Evolutionary conservation across 345 rosid genomes (phyloP).

Genomic region (Eucalyptus curtisii): DNA sequence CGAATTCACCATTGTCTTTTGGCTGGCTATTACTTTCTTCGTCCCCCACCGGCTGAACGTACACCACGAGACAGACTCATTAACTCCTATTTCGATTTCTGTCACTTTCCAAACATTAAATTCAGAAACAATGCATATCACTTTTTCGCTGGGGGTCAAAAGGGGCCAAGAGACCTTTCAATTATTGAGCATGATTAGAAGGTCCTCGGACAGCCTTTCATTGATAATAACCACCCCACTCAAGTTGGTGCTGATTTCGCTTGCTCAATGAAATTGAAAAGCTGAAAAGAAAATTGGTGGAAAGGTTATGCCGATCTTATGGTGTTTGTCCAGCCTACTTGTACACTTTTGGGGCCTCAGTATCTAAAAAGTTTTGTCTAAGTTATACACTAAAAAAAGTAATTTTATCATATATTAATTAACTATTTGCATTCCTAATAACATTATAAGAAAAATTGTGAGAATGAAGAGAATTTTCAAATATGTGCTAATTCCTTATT

Average conservation of each 20-base stretch:
- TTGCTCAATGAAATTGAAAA: not conserved
- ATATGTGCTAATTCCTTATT: not conserved
- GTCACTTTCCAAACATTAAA: not conserved
- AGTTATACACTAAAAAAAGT: not conserved
- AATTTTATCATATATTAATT: not conserved
- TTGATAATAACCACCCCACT: not conserved
- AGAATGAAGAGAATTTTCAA: not conserved
- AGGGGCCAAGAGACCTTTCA: not conserved
- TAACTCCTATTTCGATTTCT: not conserved
- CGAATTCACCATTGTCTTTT: not conserved
- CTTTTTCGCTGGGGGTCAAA: not conserved
- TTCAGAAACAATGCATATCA: not conserved
- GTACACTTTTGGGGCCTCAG: not conserved
- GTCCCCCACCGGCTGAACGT: not conserved
- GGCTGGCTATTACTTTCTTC: not conserved
- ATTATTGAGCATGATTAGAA: not conserved
- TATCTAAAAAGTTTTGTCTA: not conserved
- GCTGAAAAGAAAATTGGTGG: not conserved
- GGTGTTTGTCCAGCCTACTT: not conserved
- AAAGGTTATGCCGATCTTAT: not conserved
- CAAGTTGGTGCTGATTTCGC: not conserved
- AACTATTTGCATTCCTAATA: not conserved
- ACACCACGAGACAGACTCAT: not conserved
- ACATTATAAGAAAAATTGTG: not conserved
- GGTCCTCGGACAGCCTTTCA: not conserved